Conservation (phyloP, 371 early-diverging fungal species). For the Apophysomyces trapeziformis region DNA sequence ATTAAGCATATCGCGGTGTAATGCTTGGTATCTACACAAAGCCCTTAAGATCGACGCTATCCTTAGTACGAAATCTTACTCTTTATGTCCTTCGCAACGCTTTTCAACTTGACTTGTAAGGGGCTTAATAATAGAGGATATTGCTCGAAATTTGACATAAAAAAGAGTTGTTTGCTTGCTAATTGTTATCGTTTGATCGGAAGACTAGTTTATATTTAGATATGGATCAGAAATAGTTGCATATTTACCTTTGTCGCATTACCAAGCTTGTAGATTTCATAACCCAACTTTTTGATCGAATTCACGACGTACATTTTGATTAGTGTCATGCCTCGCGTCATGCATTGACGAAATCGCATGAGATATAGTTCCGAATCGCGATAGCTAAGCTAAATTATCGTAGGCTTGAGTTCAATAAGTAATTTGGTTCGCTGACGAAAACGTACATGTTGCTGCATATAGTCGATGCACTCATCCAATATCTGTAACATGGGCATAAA, state of each 20-base stretch:
- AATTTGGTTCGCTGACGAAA: background rate
- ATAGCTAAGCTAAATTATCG: conserved; percentile 61
- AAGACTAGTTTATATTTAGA: background rate
- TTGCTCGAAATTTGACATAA: conserved; percentile 79
- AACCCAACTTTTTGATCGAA: conserved; percentile 64
- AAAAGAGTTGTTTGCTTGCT: conserved; percentile 59
- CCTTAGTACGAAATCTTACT: conserved; percentile 53
- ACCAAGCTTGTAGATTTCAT: conserved; percentile 62
- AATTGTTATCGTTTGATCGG: conserved; percentile 13
- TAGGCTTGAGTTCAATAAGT: background rate
- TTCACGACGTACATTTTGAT: conserved; percentile 87
- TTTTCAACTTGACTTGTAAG: conserved; percentile 76
- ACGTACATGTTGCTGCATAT: conserved; percentile 75
- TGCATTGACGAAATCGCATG: conserved; percentile 90
- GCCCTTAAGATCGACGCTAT: background rate
- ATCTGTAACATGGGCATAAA: conserved; percentile 81
- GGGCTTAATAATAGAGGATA: conserved; percentile 65
- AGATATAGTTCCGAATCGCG: conserved; percentile 87
- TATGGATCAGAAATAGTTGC: background rate
- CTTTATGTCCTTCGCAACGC: conserved; percentile 69
- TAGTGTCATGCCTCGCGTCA: conserved; percentile 86
- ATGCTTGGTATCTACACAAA: conserved; percentile 61
- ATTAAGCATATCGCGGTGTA: conserved; percentile 73
- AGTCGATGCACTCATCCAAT: conserved; percentile 81
- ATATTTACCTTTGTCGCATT: conserved; percentile 11